Percentiles rank a stretch among this genome's conserved stretches.
phyloP scores from a whole-genome alignment of 805 yeast species.

The Trichomonascus vanleenenianus region DNA sequence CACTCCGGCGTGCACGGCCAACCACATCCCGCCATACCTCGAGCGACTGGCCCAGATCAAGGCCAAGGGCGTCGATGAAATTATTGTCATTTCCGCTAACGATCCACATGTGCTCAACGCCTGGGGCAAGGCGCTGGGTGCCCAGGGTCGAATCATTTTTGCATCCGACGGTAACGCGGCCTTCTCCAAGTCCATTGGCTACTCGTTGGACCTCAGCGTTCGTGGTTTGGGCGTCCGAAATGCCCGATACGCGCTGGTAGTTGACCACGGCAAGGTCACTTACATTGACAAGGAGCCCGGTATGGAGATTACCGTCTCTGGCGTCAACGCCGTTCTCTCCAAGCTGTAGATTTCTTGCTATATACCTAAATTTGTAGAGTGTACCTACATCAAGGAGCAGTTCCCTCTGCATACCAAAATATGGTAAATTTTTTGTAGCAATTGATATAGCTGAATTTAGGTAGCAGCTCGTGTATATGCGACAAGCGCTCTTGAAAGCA shows the following conservation, averaged over 20 bases:
- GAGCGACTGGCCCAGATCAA: slow-evolving; percentile 42
- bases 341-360: neutral
- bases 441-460: too few relatives aligned
- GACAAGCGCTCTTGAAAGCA: neutral
- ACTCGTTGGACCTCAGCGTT: slow-evolving; percentile 44
- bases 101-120: slow-evolving; percentile 66
- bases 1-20: slow-evolving; percentile 71
- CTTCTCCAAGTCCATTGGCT: slow-evolving; percentile 55
- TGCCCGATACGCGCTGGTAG: slow-evolving; percentile 64
- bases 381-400: too few relatives aligned
- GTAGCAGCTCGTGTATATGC: neutral
- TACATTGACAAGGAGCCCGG: slow-evolving; percentile 42
- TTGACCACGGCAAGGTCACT: slow-evolving; percentile 47
- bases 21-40: slow-evolving; percentile 65
- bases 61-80: slow-evolving; percentile 53
- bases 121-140: slow-evolving; percentile 49
- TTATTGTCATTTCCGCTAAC: slow-evolving; percentile 58
- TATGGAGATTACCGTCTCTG: slow-evolving; percentile 34
- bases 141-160: slow-evolving; percentile 38
- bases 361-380: too few relatives aligned
- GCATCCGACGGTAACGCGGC: slow-evolving; percentile 59
- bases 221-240: slow-evolving; percentile 53
- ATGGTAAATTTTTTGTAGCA: too few relatives aligned
- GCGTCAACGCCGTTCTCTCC: slow-evolving; percentile 35
- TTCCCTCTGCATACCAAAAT: too few relatives aligned